A percentile compares a stretch with the other conserved stretches of the same genome.
Conservation (phyloP, 2,329 filamentous ascomycete genomes). For the Akanthomyces dipterigenus region DNA sequence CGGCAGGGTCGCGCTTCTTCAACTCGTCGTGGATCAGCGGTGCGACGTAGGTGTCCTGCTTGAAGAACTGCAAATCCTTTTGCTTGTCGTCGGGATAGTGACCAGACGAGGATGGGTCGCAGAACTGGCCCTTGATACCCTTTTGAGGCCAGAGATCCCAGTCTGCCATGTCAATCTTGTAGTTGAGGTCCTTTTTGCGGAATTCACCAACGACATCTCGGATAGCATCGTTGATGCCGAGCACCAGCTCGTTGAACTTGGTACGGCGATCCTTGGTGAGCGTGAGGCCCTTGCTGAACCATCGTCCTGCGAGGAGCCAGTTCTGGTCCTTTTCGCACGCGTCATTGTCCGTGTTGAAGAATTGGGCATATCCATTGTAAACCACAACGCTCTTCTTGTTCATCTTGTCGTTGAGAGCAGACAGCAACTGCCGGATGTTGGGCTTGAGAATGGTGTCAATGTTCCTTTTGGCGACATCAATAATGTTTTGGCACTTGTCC, state of each 20-base stretch:
- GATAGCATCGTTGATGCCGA: constrained; percentile 22
- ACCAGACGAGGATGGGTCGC: constrained; percentile 18
- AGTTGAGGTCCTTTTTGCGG: constrained; percentile 12
- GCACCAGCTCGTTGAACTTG: constrained; percentile 23
- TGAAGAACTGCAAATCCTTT: constrained; percentile 27
- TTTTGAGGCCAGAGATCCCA: constrained; percentile 24
- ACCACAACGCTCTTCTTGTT: constrained; percentile 23
- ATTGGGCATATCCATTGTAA: constrained; percentile 24
- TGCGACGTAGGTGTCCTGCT: constrained; percentile 18
- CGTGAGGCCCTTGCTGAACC: not conserved
- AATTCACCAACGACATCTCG: constrained; percentile 21
- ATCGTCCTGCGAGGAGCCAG: not conserved
- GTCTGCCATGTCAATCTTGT: constrained; percentile 21
- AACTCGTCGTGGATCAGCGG: constrained; percentile 2
- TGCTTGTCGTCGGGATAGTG: constrained; percentile 24
- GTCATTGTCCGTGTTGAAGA: constrained; percentile 25
- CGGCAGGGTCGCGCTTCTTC: constrained; percentile 8
- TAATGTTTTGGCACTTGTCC: constrained; percentile 16
- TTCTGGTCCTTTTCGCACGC: constrained; percentile 15
- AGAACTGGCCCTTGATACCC: constrained; percentile 25
- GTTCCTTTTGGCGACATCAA: constrained; percentile 21
- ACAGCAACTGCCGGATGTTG: constrained; percentile 22
- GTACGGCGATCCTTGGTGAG: constrained; percentile 22
- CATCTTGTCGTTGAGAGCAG: constrained; percentile 23
- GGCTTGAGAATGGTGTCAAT: constrained; percentile 21